Base-by-base conservation (phyloP, 2,329 filamentous ascomycete species). In the Epichloe typhina region DNA sequence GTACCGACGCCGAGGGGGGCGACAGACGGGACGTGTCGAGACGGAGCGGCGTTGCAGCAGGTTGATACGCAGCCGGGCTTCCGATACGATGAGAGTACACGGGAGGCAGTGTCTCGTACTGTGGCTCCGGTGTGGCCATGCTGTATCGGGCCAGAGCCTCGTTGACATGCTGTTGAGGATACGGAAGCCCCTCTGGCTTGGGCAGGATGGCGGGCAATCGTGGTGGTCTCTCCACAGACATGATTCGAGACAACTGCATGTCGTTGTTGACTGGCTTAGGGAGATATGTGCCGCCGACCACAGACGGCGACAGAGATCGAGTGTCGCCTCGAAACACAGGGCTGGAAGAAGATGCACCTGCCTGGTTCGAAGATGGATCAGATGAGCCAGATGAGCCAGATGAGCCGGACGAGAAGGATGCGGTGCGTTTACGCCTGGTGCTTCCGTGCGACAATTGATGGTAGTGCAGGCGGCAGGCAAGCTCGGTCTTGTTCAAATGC, bases 381-480 rank as follows among this genome's bases (percentile, higher is more conserved):
- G 67, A 69, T n/a, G 79, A 81, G 38, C 75, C 76, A 17, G 80
- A 83, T 2, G 82, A 83, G 53, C 83, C 71, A 15, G 67, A 69
- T 15, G 79, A 81, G 38, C 75, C 76, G 2, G 82, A 83, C 3
- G 82, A 84, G 53, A 83, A 75, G 15, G 86, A 90, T 26, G 79
- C 77, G 53, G 81, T 83, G 53, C 86, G 80, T 74, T 87, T 88
- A 64, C 86, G 84, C 60, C 86, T 83, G 69, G 86, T 87, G 71
- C 79, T 87, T 52, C 86, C 86, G 64, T 89, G 86, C 56, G 84
- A 88, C 55, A 93, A 77, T 63, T 93, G 87, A 62, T 94, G 87
- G 64, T 88, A 91, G 68, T 93, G 88, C 55, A 94, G 77, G 55
- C 88, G 86, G 70, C 87, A 94, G 46, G 87, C 87, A 53, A 93